phyloP scores from a whole-genome alignment of 108 stramenopile species.

The Cyclostephanos invisitatus region DNA sequence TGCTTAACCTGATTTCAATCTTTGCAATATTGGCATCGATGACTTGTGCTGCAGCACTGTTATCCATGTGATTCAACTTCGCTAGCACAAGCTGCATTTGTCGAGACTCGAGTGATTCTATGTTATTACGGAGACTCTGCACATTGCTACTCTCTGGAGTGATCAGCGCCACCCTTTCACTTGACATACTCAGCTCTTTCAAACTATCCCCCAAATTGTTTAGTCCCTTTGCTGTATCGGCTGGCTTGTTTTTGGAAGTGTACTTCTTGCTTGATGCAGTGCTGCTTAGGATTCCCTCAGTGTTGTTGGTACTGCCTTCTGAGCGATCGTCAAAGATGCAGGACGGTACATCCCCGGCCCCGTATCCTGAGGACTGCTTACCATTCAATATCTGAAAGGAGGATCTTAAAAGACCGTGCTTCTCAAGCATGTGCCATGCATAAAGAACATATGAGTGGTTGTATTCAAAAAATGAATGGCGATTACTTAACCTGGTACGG shows the following conservation, averaged over 20 bases:
- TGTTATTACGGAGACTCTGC: not conserved
- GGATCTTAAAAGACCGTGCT: not conserved
- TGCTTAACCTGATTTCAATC: not conserved
- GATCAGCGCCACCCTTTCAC: not conserved
- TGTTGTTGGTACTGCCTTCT: not conserved
- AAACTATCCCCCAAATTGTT: not conserved
- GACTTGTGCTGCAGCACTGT: not conserved
- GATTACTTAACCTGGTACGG: not conserved
- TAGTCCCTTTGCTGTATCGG: not conserved
- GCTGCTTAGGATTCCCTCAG: not conserved
- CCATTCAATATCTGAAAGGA: not conserved
- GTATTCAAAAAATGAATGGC: not conserved
- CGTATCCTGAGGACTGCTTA: not conserved
- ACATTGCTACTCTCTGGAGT: not conserved
- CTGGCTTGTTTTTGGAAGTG: not conserved
- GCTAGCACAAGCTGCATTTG: not conserved
- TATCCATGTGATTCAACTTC: not conserved
- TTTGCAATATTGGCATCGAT: not conserved
- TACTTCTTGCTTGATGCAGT: not conserved
- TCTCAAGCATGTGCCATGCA: slow-evolving; percentile 4
- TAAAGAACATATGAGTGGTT: not conserved
- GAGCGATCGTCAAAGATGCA: not conserved
- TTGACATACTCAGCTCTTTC: not conserved
- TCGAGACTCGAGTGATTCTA: not conserved
- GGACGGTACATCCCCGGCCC: not conserved